Evolutionary conservation across 2,329 filamentous ascomycete genomes (phyloP).

Genomic region (Thermothelomyces thermophilus): DNA sequence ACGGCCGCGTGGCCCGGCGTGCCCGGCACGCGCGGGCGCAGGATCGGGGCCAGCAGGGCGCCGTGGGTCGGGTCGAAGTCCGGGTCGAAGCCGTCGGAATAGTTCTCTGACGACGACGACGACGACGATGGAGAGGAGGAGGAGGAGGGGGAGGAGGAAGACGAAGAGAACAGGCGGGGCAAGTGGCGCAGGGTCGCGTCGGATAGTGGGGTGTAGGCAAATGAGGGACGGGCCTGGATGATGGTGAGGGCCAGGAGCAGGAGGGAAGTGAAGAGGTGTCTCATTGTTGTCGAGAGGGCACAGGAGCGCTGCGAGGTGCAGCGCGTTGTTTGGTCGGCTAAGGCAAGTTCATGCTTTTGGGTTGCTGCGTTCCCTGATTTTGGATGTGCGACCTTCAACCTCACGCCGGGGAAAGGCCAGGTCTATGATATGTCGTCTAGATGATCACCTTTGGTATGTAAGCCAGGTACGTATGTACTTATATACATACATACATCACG

Average conservation of each 20-base stretch:
- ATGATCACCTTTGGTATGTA: too few relatives aligned
- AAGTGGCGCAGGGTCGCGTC: slow-evolving; percentile 57
- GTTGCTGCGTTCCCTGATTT: background rate
- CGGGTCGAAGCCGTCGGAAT: slow-evolving; percentile 59
- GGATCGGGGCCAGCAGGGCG: slow-evolving; percentile 73
- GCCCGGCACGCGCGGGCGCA: slow-evolving; percentile 82
- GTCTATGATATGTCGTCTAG: too few relatives aligned
- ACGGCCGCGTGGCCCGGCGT: slow-evolving; percentile 67
- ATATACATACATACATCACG: too few relatives aligned
- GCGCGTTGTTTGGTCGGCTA: background rate
- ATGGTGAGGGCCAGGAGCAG: background rate
- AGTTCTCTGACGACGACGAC: too few relatives aligned
- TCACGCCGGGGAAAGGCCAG: too few relatives aligned
- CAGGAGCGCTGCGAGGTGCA: background rate
- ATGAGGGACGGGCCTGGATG: background rate
- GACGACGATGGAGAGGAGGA: too few relatives aligned
- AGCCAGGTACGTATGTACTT: too few relatives aligned
- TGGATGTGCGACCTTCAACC: too few relatives aligned
- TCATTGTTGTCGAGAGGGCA: slow-evolving; percentile 1
- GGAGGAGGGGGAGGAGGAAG: slow-evolving; percentile 35
- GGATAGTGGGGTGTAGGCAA: slow-evolving; percentile 52
- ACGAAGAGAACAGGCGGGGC: slow-evolving; percentile 24
- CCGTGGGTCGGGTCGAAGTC: slow-evolving; percentile 72
- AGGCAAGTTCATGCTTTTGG: background rate
- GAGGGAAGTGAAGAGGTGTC: background rate